Conservation (phyloP, 2,329 filamentous ascomycete species). For the Paramyrothecium roridum region DNA sequence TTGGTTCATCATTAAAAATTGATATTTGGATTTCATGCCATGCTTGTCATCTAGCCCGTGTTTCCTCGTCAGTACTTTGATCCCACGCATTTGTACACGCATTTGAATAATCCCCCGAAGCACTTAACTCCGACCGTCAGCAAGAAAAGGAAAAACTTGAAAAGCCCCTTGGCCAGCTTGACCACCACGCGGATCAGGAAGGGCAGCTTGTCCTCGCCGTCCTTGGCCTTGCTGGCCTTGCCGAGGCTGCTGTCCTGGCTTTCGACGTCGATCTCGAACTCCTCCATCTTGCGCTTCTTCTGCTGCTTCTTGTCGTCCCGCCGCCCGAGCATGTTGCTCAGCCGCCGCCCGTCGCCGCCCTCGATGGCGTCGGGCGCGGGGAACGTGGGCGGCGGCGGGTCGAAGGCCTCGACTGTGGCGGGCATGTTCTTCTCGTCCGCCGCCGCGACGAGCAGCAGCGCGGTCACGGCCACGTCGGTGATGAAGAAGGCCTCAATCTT, state of each 20-base stretch:
- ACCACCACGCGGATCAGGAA: slow-evolving; percentile 45
- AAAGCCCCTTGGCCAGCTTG: slow-evolving; percentile 48
- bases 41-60: background rate
- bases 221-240: slow-evolving; percentile 31
- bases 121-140: slow-evolving; percentile 55
- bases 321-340: slow-evolving; percentile 24
- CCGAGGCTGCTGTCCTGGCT: slow-evolving; percentile 51
- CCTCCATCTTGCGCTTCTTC: slow-evolving; percentile 44
- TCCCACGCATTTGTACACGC: slow-evolving; percentile 48
- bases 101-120: slow-evolving; percentile 45
- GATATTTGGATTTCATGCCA: background rate
- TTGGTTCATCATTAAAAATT: slow-evolving; percentile 2
- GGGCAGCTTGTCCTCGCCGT: slow-evolving; percentile 46
- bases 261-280: slow-evolving; percentile 60
- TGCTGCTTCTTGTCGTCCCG: slow-evolving; percentile 22
- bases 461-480: slow-evolving; percentile 59
- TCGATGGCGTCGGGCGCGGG: slow-evolving; percentile 31
- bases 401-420: slow-evolving; percentile 49
- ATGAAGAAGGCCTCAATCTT: slow-evolving; percentile 60
- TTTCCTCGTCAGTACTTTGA: slow-evolving; percentile 33
- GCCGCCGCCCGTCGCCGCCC: slow-evolving; percentile 18
- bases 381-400: slow-evolving; percentile 53
- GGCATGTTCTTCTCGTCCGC: slow-evolving; percentile 48
- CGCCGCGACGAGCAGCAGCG: slow-evolving; percentile 57
- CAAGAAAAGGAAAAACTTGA: slow-evolving; percentile 58